These are phyloP conservation scores for Haplosporangium sp. DNA, from an alignment of 371 early-diverging fungal species.

Conservation along the genomic window DNA sequence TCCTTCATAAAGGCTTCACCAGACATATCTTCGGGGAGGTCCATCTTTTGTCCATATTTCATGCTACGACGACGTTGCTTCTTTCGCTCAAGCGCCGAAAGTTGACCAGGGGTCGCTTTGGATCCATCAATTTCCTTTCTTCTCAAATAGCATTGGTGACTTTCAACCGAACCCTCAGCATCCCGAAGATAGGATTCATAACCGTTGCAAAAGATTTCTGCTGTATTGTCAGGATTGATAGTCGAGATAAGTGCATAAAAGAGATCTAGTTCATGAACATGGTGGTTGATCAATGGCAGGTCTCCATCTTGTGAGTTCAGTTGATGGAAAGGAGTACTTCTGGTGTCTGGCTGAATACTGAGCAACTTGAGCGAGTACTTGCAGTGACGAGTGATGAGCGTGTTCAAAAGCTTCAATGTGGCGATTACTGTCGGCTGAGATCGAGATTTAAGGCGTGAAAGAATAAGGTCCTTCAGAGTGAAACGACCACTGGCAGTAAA, in stretches of 20 bases:
- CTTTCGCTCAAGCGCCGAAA: conserved; percentile 51
- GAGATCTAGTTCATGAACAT: conserved; percentile 73
- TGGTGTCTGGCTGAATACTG: conserved; percentile 70
- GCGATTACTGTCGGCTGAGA: conserved; percentile 84
- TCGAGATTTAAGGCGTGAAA: conserved; percentile 78
- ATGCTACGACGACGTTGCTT: conserved; percentile 66
- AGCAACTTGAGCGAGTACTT: conserved; percentile 78
- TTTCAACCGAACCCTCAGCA: conserved; percentile 74
- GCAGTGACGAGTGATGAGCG: conserved; percentile 82
- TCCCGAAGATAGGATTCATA: conserved; percentile 86
- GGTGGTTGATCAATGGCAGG: conserved; percentile 69
- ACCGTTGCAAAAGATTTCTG: conserved; percentile 69
- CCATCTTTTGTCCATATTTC: conserved; percentile 69
- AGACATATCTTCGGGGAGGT: conserved; percentile 50
- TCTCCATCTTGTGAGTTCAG: conserved; percentile 12
- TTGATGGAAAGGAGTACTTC: conserved; percentile 57
- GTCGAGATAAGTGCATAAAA: conserved; percentile 78
- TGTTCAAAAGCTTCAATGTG: conserved; percentile 83
- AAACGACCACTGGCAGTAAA: conserved; percentile 70
- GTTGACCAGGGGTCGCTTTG: conserved; percentile 22
- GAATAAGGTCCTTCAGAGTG: conserved; percentile 83
- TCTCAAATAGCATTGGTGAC: conserved; percentile 69
- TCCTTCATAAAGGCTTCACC: conserved; percentile 49
- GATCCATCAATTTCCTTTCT: conserved; percentile 51
- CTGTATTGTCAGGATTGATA: conserved; percentile 66